Evolutionary conservation across 371 early-diverging fungal species (phyloP).

Genomic region (Basidiobolus meristosporus): DNA sequence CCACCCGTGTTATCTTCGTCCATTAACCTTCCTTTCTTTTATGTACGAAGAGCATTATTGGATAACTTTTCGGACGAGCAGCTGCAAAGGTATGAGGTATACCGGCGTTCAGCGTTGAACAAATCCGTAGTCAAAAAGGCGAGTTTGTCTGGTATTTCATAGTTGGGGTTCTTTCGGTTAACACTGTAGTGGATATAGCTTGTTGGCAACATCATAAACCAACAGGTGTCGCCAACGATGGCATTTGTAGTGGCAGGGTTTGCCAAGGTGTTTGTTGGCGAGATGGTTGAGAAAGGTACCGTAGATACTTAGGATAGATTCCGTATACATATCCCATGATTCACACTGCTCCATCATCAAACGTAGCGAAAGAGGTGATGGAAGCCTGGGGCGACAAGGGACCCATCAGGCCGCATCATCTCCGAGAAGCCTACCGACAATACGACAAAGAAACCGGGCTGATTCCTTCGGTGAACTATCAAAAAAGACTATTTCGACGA

Average conservation of each 20-base stretch:
- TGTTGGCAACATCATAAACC: constrained; percentile 50
- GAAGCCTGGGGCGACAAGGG: constrained; percentile 46
- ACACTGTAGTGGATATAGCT: constrained; percentile 16
- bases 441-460: constrained; percentile 27
- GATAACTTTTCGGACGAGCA: constrained; percentile 51
- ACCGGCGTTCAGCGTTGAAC: constrained; percentile 69
- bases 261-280: constrained; percentile 91
- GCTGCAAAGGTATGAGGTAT: constrained; percentile 75
- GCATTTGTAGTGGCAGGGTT: constrained; percentile 86
- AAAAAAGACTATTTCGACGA: constrained; percentile 10
- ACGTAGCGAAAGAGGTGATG: constrained; percentile 42
- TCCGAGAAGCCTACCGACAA: constrained; percentile 79
- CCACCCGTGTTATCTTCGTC: too few relatives aligned
- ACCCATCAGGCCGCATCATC: constrained; percentile 58
- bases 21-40: too few relatives aligned
- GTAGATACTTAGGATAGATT: not conserved
- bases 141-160: constrained; percentile 3
- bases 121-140: constrained; percentile 71
- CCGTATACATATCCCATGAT: too few relatives aligned
- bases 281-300: constrained; percentile 75
- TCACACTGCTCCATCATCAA: too few relatives aligned
- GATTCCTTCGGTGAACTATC: constrained; percentile 2
- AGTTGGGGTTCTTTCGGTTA: not conserved
- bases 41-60: too few relatives aligned
- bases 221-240: constrained; percentile 69